Conservation (phyloP, 225 moss, liverwort and hornwort genomes). For the Pseudisothecium myosuroides region DNA sequence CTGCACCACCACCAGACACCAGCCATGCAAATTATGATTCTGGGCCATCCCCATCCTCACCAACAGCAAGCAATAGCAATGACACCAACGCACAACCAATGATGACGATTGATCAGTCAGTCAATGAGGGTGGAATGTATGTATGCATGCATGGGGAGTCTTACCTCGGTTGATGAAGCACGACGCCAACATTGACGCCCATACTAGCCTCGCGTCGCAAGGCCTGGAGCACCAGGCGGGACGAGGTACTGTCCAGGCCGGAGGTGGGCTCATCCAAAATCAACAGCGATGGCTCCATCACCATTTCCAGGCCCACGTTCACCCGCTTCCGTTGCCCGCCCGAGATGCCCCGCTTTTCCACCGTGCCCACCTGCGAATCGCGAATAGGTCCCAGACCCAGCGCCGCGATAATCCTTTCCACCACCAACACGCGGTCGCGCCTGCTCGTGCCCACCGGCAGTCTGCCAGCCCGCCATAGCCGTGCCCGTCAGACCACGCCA, state of each 20-base stretch:
- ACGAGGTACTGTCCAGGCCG: constrained; percentile 85
- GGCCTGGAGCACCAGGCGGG: constrained; percentile 74
- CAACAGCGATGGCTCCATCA: constrained; percentile 84
- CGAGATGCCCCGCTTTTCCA: constrained; percentile 92
- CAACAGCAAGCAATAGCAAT: neutral
- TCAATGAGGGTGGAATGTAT: neutral
- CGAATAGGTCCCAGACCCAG: constrained; percentile 62
- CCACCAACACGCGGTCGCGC: constrained; percentile 69
- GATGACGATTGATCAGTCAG: neutral
- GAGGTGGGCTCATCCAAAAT: constrained; percentile 95
- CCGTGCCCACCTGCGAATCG: constrained; percentile 74
- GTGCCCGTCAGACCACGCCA: neutral
- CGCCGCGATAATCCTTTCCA: constrained; percentile 75
- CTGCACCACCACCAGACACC: constrained; percentile 6
- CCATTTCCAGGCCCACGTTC: constrained; percentile 88
- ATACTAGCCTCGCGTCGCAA: constrained; percentile 67
- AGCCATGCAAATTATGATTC: neutral
- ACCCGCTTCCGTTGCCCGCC: constrained; percentile 96
- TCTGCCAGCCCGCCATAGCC: constrained; percentile 10
- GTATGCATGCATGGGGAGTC: neutral
- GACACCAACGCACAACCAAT: neutral
- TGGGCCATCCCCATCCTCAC: neutral
- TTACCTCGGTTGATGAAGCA: constrained; percentile 95
- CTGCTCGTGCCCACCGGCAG: constrained; percentile 51
- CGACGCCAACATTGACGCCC: constrained; percentile 85